Evolutionary conservation across 768 basidiomycete genomes (phyloP), one percentile per base, ranked within the genome.

Genomic region (Serendipita sp.): DNA sequence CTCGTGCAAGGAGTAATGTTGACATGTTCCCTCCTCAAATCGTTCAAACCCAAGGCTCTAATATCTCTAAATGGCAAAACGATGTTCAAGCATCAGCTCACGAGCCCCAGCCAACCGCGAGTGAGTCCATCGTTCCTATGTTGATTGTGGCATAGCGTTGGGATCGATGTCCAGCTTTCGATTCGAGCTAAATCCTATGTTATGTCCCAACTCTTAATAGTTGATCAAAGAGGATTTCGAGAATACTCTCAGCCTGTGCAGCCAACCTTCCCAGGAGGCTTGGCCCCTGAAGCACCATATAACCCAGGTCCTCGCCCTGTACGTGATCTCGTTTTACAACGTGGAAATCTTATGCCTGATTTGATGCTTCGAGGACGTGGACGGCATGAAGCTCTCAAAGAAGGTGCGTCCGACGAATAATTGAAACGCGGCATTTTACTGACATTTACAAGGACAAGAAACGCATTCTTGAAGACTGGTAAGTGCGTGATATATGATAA

Each of bases 41-140:
- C 11, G 37, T n/a, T 30, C 30, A 38, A 35, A n/a, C 11, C 16
- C 56, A 60, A 37, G 18, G 16, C 10, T 60, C 56, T 11, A 38
- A 38, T 32, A 60, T 60, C 37, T 32, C 56, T 60, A 32, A 60
- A 60, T 60, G 56, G 56, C 56, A 60, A 38, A 60, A 38, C 2
- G 37, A 60, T 10, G 56, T 60, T 37, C 56, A 60, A 37, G 56
- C 56, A 4, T 60, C 56, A 37, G 28, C 24, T 8, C n/a, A n/a
- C 30, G 28, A 60, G 3, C 4, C 8, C 37, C 56, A 60, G n/a
- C 56, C 56, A 60, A 11, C 56, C 10, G 56, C 37, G 35, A n/a
- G 56, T 38, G 34, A 35, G 37, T 60, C 28, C 56, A 28, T 34
- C 18, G 7, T 34, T 7, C 48, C 48, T 18, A 7, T 53, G 48